These are phyloP conservation scores for Fraxinus ornus DNA, from an alignment of 305 asterid genomes.

Conservation along the genomic window DNA sequence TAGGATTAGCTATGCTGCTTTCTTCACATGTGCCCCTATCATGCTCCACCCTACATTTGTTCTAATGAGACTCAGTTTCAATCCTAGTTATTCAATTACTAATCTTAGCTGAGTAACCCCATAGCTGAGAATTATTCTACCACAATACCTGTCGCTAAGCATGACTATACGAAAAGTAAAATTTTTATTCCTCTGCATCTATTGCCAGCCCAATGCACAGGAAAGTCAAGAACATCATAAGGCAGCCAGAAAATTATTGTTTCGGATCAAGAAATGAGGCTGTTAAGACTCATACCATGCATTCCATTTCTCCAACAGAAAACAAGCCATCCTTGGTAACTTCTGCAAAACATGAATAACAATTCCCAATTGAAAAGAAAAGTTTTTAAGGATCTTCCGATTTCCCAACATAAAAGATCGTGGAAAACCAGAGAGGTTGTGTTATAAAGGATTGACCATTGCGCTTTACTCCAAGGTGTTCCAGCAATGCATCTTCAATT, in stretches of 20 bases:
- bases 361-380: conserved; percentile 25
- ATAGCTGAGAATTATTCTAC: neutral
- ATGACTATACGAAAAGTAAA: neutral
- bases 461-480: conserved; percentile 92
- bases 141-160: neutral
- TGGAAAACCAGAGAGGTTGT: conserved; percentile 1
- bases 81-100: neutral
- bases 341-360: conserved; percentile 48
- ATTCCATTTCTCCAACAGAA: conserved; percentile 99
- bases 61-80: neutral
- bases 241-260: neutral
- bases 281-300: conserved; percentile 66
- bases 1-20: neutral
- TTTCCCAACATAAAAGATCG: neutral
- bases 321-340: conserved; percentile 96
- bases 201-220: conserved; percentile 14
- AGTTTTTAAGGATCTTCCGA: conserved; percentile 7
- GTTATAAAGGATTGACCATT: conserved; percentile 51
- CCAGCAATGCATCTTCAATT: conserved; percentile 77
- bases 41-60: too few species aligned
- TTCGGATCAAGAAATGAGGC: conserved; percentile 6
- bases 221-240: neutral
- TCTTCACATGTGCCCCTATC: neutral
- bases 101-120: neutral
- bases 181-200: neutral